phyloP scores from a whole-genome alignment of 2,329 filamentous ascomycete genomes.

The Davidsoniella australis region DNA sequence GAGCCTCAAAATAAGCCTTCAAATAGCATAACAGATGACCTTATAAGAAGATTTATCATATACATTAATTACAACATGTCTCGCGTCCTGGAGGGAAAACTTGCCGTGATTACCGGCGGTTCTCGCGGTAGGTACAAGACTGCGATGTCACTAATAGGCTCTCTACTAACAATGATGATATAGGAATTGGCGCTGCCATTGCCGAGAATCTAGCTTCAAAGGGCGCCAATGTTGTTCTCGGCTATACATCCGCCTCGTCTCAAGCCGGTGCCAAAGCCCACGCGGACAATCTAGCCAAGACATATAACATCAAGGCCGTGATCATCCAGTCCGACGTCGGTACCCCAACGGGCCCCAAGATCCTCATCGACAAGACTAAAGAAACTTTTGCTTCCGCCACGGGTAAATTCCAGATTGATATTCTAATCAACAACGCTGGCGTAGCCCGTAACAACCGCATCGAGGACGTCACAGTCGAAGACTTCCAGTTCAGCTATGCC shows the following conservation, averaged over 20 bases:
- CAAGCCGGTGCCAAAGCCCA: slow-evolving; percentile 36
- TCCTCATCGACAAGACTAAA: slow-evolving; percentile 40
- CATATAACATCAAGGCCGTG: slow-evolving; percentile 42
- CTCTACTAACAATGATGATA: neutral
- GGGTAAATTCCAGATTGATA: slow-evolving; percentile 50
- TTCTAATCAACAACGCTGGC: slow-evolving; percentile 78
- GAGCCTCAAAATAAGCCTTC: too few relatives aligned
- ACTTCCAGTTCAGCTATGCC: slow-evolving; percentile 57
- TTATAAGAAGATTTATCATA: neutral
- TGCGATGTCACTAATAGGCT: neutral
- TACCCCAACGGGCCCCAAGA: slow-evolving; percentile 38
- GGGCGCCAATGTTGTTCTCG: slow-evolving; percentile 51
- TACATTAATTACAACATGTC: slow-evolving; percentile 19
- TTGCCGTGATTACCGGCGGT: slow-evolving; percentile 64
- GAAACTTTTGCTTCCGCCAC: slow-evolving; percentile 36
- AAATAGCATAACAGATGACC: neutral
- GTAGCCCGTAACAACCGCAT: slow-evolving; percentile 47
- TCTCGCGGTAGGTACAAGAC: slow-evolving; percentile 43
- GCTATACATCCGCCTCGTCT: slow-evolving; percentile 41
- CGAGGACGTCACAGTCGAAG: slow-evolving; percentile 41
- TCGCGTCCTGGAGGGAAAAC: slow-evolving; percentile 48
- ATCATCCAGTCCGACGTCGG: slow-evolving; percentile 57
- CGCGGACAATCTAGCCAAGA: slow-evolving; percentile 37
- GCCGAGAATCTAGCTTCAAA: slow-evolving; percentile 56
- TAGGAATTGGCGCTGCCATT: slow-evolving; percentile 52